Conservation (phyloP, 345 rosid species). For the Alliaria petiolata region DNA sequence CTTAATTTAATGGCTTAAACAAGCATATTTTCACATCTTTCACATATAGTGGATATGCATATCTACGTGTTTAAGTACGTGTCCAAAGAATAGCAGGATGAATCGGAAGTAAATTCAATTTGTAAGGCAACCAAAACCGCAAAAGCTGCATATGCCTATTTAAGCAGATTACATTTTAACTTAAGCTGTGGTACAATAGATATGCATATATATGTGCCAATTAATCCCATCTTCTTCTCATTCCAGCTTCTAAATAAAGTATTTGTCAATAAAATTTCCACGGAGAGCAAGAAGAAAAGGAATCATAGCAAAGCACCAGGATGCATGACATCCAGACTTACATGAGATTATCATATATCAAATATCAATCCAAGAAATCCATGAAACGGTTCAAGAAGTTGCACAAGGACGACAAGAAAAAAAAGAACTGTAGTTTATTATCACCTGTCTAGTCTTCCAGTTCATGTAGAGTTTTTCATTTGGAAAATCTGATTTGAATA, state of each 20-base stretch:
- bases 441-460: constrained; percentile 93
- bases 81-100: neutral
- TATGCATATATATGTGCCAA: neutral
- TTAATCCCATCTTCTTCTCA: too few relatives aligned
- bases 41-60: constrained; percentile 4
- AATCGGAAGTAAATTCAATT: neutral
- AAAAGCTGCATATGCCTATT: constrained; percentile 2
- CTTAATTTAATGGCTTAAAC: constrained; percentile 1
- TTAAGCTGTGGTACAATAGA: neutral
- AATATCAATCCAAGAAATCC: neutral
- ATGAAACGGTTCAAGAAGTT: neutral
- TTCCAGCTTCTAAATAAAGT: too few relatives aligned
- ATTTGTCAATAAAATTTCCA: neutral
- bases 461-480: constrained; percentile 73
- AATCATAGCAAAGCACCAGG: neutral
- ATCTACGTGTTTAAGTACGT: neutral
- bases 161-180: neutral
- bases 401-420: constrained; percentile 30
- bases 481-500: constrained; percentile 74
- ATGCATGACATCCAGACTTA: constrained; percentile 3
- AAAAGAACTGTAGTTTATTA: neutral
- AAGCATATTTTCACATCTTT: neutral
- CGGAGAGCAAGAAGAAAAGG: neutral
- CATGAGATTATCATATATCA: neutral
- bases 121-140: neutral